Evolutionary conservation across 768 basidiomycete species (phyloP).

Genomic region (Termitomyces heimii): DNA sequence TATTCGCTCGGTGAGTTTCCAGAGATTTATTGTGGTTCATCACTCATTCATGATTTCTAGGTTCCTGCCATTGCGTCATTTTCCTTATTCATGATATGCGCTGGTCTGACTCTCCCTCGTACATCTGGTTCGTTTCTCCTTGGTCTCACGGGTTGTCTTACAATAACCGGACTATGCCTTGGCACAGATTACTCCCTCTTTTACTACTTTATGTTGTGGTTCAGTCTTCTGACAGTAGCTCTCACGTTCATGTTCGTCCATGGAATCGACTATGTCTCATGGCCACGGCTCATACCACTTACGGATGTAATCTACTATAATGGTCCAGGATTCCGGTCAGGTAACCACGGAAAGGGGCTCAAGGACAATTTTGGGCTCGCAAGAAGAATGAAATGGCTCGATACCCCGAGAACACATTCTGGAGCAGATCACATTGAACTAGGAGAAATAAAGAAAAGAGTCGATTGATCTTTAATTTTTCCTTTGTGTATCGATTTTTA

Average conservation of each 20-base stretch:
- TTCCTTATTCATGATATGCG: constrained; percentile 83
- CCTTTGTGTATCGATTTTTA: background rate
- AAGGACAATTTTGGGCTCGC: constrained; percentile 20
- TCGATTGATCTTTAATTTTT: constrained; percentile 40
- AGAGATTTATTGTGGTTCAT: background rate
- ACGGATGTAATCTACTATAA: constrained; percentile 83
- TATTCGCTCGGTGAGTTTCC: constrained; percentile 67
- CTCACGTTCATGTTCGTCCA: constrained; percentile 72
- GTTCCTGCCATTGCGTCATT: constrained; percentile 80
- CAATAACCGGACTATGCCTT: background rate
- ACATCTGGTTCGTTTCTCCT: constrained; percentile 61
- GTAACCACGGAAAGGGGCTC: constrained; percentile 71
- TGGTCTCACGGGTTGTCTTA: background rate
- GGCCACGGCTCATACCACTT: constrained; percentile 84
- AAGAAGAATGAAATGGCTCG: constrained; percentile 33
- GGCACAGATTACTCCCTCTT: constrained; percentile 74
- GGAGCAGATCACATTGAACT: constrained; percentile 73
- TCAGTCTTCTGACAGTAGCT: constrained; percentile 54
- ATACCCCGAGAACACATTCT: constrained; percentile 30
- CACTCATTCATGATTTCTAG: constrained; percentile 31
- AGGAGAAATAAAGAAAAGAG: constrained; percentile 68
- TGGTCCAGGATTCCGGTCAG: constrained; percentile 84
- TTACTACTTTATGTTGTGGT: constrained; percentile 84
- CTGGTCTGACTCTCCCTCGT: constrained; percentile 81
- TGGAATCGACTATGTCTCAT: constrained; percentile 92